Evolutionary conservation across 441 rosid species (phyloP).

Genomic region (Pelargonium australe): DNA sequence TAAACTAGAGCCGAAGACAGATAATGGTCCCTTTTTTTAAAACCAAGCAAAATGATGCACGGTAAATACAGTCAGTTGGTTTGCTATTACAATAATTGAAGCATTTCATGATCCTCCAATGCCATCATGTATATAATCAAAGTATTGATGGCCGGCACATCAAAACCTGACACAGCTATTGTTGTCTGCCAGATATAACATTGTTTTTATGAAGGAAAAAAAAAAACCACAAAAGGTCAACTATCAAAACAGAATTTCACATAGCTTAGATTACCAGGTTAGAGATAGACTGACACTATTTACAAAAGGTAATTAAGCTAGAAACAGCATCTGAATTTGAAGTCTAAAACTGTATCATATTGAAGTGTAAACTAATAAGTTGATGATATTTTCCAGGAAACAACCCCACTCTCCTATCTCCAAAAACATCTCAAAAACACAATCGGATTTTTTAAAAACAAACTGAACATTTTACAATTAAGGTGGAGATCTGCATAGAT

Average conservation of each 20-base stretch:
- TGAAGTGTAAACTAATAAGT: neutral
- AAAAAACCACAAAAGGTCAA: neutral
- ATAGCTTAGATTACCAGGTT: neutral
- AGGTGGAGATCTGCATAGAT: conserved; percentile 1
- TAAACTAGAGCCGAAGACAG: neutral
- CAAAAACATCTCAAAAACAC: neutral
- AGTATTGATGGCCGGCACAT: too few species aligned
- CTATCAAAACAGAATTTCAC: neutral
- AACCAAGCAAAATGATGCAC: neutral
- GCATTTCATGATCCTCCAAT: neutral
- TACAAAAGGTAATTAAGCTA: neutral
- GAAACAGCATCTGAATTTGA: neutral
- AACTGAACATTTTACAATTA: neutral
- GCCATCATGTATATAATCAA: too few species aligned
- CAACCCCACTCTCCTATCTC: neutral
- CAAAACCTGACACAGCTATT: neutral
- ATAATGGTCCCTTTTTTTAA: neutral
- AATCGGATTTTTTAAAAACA: neutral
- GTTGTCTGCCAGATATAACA: neutral
- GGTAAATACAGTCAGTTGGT: neutral
- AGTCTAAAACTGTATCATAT: neutral
- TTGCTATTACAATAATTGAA: neutral
- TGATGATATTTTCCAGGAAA: neutral
- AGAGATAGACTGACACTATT: neutral
- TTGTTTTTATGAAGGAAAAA: neutral